These are phyloP conservation scores for Globisporangium camurandrum DNA, from an alignment of 352 stramenopile species.

Conservation along the genomic window DNA sequence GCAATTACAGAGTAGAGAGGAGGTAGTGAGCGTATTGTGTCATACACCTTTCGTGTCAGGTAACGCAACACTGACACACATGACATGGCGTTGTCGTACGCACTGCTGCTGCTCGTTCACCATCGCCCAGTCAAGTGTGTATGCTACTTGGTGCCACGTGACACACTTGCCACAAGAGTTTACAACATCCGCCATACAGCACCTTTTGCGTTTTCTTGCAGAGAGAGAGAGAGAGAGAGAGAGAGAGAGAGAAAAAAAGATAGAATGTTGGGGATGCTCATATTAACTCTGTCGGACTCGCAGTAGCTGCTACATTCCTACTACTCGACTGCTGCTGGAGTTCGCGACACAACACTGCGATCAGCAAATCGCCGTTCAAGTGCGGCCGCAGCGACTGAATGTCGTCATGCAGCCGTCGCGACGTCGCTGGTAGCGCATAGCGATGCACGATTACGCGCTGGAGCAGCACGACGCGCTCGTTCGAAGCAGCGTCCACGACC, in stretches of 20 bases:
- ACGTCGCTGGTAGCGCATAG: conserved; percentile 41
- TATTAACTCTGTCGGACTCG: background rate
- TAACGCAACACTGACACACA: background rate
- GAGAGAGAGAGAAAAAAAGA: no score
- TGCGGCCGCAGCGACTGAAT: conserved; percentile 30
- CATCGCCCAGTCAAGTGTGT: no score
- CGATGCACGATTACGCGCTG: conserved; percentile 37
- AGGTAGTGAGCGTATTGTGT: no score
- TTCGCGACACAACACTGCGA: conserved; percentile 35
- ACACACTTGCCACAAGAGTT: no score
- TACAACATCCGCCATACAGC: no score
- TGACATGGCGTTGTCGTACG: conserved; percentile 3
- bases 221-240: no score
- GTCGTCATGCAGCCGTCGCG: conserved; percentile 31
- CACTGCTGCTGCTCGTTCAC: no score
- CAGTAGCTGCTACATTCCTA: background rate
- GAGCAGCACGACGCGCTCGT: conserved; percentile 30
- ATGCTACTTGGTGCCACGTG: no score
- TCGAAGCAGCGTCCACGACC: conserved; percentile 19
- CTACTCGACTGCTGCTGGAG: background rate
- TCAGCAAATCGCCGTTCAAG: conserved; percentile 51
- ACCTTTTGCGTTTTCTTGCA: no score
- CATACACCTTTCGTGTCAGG: no score
- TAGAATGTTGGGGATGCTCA: no score
- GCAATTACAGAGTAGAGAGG: conserved; percentile 1